These are phyloP conservation scores for Vitis hybrid DNA, from an alignment of 177 flowering plant species.

Conservation along the genomic window DNA sequence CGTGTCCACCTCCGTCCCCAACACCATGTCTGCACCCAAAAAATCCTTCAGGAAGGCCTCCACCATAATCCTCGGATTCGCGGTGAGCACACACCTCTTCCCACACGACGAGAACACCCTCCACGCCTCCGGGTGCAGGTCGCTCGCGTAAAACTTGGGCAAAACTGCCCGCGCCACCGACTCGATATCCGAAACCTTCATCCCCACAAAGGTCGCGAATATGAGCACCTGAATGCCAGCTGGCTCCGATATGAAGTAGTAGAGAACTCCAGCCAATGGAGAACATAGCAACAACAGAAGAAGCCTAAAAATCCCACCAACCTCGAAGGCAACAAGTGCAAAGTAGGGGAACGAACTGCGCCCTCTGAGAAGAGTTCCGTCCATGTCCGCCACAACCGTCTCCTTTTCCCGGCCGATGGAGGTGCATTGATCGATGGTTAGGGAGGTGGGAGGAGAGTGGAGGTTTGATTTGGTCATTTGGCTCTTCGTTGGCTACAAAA, in stretches of 20 bases:
- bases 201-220: conserved; percentile 44
- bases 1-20: conserved; percentile 53
- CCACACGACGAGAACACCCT: conserved; percentile 59
- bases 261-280: conserved; percentile 43
- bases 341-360: conserved; percentile 66
- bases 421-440: conserved; percentile 37
- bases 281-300: conserved; percentile 39
- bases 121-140: conserved; percentile 59
- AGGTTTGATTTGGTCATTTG: background rate
- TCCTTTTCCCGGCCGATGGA: conserved; percentile 49
- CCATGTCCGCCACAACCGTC: conserved; percentile 57
- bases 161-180: conserved; percentile 59
- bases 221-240: conserved; percentile 50
- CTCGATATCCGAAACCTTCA: conserved; percentile 49
- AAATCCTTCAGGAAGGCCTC: conserved; percentile 57
- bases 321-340: conserved; percentile 55
- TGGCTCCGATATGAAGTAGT: conserved; percentile 45
- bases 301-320: conserved; percentile 47
- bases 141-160: conserved; percentile 56
- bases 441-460: conserved; percentile 18
- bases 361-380: conserved; percentile 53
- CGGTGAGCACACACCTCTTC: conserved; percentile 49
- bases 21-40: conserved; percentile 50
- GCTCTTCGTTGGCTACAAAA: too few relatives aligned
- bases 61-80: conserved; percentile 64